These are phyloP conservation scores for Nectriaceae sp. DNA, from an alignment of 2,329 filamentous ascomycete species.

Conservation along the genomic window DNA sequence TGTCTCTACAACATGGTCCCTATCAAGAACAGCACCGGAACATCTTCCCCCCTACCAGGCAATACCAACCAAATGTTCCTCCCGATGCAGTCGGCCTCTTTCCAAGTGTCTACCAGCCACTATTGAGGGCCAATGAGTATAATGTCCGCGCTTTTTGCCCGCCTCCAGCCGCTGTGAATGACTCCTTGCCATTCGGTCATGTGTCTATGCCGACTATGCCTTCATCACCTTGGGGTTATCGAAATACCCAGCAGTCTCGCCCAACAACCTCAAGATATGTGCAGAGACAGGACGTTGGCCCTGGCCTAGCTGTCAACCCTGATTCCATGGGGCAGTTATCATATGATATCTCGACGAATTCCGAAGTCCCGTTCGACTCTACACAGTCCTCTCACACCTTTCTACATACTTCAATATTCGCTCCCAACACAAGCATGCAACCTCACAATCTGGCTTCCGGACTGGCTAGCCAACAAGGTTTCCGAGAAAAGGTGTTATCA, in stretches of 20 bases:
- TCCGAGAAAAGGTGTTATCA: slow-evolving; percentile 68
- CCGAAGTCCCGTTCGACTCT: slow-evolving; percentile 10
- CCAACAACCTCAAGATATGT: slow-evolving; percentile 15
- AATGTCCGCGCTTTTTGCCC: slow-evolving; percentile 42
- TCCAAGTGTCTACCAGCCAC: slow-evolving; percentile 30
- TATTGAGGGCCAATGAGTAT: slow-evolving; percentile 38
- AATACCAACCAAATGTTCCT: slow-evolving; percentile 16
- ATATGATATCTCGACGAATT: slow-evolving; percentile 11
- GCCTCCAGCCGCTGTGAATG: slow-evolving; percentile 34
- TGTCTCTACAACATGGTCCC: slow-evolving; percentile 11
- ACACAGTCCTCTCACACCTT: slow-evolving; percentile 1
- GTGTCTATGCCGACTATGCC: slow-evolving; percentile 23
- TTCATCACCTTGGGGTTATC: slow-evolving; percentile 11
- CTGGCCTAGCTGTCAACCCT: too few relatives aligned
- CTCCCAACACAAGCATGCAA: slow-evolving; percentile 7
- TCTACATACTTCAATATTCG: slow-evolving; percentile 1
- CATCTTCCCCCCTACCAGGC: slow-evolving; percentile 9
- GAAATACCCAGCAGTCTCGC: slow-evolving; percentile 1
- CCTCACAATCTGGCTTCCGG: slow-evolving; percentile 10
- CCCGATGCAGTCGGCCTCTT: slow-evolving; percentile 19
- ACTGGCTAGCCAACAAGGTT: slow-evolving; percentile 37
- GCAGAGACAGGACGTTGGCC: slow-evolving; percentile 14
- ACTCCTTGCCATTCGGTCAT: slow-evolving; percentile 34
- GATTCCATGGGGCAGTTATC: slow-evolving; percentile 12
- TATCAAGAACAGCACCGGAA: slow-evolving; percentile 16